Evolutionary conservation across 2,329 filamentous ascomycete species (phyloP).

Genomic region (Tolypocladium inflatum): DNA sequence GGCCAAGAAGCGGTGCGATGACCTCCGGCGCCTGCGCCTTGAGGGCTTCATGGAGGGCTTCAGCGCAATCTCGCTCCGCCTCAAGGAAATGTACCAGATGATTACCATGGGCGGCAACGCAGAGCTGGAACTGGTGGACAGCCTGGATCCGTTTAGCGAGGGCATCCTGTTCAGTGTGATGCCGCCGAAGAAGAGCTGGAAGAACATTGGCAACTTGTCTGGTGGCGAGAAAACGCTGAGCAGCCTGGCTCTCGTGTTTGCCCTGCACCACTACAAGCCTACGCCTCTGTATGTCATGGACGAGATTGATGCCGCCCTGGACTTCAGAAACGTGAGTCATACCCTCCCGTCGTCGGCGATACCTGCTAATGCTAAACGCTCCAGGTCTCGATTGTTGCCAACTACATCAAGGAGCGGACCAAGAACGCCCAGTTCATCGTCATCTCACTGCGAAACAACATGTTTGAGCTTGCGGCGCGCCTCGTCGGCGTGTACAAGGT

Average conservation of each 20-base stretch:
- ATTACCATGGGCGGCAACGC: conserved; percentile 99
- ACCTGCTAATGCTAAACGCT: not conserved
- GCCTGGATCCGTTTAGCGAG: conserved; percentile 90
- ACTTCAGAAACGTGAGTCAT: conserved; percentile 86
- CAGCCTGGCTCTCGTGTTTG: conserved; percentile 91
- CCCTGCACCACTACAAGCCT: conserved; percentile 94
- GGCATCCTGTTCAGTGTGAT: conserved; percentile 97
- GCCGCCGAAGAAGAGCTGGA: conserved; percentile 99
- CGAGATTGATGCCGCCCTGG: conserved; percentile 94
- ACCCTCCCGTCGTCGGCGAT: conserved; percentile 1
- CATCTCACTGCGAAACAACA: conserved; percentile 96
- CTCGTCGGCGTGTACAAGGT: conserved; percentile 98
- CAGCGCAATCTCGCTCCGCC: conserved; percentile 79
- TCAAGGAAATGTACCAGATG: conserved; percentile 99
- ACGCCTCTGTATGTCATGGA: conserved; percentile 99
- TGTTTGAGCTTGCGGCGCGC: conserved; percentile 96
- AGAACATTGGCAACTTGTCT: conserved; percentile 93
- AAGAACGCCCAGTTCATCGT: conserved; percentile 99
- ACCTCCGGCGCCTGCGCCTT: conserved; percentile 78
- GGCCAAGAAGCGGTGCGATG: conserved; percentile 87
- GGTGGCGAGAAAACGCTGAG: conserved; percentile 97
- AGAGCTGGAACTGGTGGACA: conserved; percentile 93
- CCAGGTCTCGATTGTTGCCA: conserved; percentile 91
- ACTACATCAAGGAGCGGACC: conserved; percentile 97
- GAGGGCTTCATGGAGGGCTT: conserved; percentile 99